Evolutionary conservation across 495 filamentous ascomycete genomes (phyloP).

Genomic region (Penicillium waksmanii): DNA sequence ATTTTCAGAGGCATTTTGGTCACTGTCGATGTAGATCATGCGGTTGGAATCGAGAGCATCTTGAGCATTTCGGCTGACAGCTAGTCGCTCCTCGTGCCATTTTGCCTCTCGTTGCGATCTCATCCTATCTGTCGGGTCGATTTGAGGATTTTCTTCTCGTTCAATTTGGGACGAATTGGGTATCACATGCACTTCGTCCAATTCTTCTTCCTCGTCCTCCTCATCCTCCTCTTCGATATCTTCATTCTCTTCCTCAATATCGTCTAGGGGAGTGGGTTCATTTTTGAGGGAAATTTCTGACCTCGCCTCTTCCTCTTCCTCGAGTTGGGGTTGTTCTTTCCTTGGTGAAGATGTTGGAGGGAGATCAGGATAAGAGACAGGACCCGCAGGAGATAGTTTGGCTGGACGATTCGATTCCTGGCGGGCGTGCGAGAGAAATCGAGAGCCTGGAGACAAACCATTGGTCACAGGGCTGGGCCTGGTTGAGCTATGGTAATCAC

Average conservation of each 20-base stretch:
- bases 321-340: not conserved
- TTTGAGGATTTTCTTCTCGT: not conserved
- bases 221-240: constrained; percentile 11
- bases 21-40: constrained; percentile 56
- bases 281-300: not conserved
- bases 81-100: constrained; percentile 56
- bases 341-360: constrained; percentile 4
- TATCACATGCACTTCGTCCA: constrained; percentile 10
- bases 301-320: not conserved
- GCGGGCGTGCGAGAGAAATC: not conserved
- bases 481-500: constrained; percentile 19
- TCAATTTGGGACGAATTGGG: constrained; percentile 8
- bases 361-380: constrained; percentile 26
- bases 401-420: not conserved
- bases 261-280: not conserved
- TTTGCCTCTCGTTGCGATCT: constrained; percentile 38
- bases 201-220: constrained; percentile 12
- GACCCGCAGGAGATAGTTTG: not conserved
- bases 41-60: constrained; percentile 47
- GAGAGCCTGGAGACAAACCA: not conserved
- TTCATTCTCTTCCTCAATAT: constrained; percentile 9
- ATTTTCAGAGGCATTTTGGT: constrained; percentile 31
- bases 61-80: constrained; percentile 53
- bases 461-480: constrained; percentile 20
- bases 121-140: not conserved